Evolutionary conservation across 139 green algal genomes (phyloP).

Genomic region (Desmodesmus armatus): DNA sequence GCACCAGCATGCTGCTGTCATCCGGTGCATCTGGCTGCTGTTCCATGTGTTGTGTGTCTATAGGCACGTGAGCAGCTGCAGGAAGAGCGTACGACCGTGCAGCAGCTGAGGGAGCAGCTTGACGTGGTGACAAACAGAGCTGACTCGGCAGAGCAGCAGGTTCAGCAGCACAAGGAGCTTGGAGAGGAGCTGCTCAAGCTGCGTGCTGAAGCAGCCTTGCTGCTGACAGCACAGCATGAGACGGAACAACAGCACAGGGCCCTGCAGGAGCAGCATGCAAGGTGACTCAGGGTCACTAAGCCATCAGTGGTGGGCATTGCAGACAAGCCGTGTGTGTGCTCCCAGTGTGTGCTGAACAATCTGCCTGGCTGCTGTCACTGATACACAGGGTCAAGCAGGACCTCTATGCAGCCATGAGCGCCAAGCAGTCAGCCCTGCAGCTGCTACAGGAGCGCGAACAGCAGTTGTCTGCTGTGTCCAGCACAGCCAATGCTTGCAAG

Average conservation of each 20-base stretch:
- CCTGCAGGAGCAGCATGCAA: constrained; percentile 4
- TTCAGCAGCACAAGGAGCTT: neutral
- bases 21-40: too few relatives aligned
- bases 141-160: neutral
- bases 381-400: constrained; percentile 39
- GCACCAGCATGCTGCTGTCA: too few relatives aligned
- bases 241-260: constrained; percentile 5
- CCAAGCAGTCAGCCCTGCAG: neutral
- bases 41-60: too few relatives aligned
- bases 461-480: neutral
- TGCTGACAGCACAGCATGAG: neutral
- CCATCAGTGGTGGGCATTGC: neutral
- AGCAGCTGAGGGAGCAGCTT: neutral
- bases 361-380: too few relatives aligned
- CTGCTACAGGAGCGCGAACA: constrained; percentile 19
- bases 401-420: neutral
- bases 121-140: neutral
- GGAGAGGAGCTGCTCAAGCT: constrained; percentile 10
- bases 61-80: neutral
- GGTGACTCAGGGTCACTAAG: neutral
- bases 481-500: neutral
- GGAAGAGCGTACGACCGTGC: neutral
- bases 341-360: neutral
- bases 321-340: too few relatives aligned
- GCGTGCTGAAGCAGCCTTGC: neutral